Conservation (phyloP, 1,139 yeast genomes). For the Eremothecium cymbalariae region DNA sequence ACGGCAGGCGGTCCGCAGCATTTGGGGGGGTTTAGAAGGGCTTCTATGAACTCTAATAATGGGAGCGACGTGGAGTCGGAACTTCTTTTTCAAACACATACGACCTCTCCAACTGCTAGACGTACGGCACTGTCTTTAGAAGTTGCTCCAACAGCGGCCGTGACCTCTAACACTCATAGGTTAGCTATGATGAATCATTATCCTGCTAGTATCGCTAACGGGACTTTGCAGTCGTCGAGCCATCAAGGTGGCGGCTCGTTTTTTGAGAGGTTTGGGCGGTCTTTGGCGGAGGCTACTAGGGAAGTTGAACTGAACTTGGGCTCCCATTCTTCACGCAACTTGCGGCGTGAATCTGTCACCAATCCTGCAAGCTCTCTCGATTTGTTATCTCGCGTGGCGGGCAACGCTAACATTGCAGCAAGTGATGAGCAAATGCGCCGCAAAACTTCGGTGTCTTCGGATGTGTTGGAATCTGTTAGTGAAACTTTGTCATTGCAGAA, state of each 20-base stretch:
- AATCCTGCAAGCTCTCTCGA: constrained; percentile 6
- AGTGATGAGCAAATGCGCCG: constrained; percentile 8
- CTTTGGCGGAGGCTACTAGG: constrained; percentile 31
- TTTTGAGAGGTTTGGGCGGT: constrained; percentile 30
- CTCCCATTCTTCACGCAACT: constrained; percentile 8
- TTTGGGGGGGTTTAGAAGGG: constrained; percentile 30
- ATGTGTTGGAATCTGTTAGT: constrained; percentile 13
- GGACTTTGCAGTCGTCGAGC: neutral
- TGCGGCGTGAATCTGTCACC: constrained; percentile 8
- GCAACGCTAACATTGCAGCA: constrained; percentile 4
- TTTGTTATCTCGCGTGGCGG: constrained; percentile 6
- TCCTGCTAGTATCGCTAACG: constrained; percentile 20
- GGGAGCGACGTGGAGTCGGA: constrained; percentile 25
- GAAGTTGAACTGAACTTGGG: constrained; percentile 23
- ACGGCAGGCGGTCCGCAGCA: constrained; percentile 13
- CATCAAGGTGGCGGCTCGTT: constrained; percentile 20
- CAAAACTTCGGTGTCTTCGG: constrained; percentile 13
- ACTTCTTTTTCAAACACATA: constrained; percentile 12
- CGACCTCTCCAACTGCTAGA: constrained; percentile 14
- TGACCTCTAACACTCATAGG: constrained; percentile 11
- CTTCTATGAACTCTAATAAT: constrained; percentile 24
- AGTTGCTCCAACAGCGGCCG: constrained; percentile 15
- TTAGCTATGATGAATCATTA: constrained; percentile 20
- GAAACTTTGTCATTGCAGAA: constrained; percentile 12
- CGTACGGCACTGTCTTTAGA: constrained; percentile 26